These are phyloP conservation scores for Boletus subparvulus DNA, from an alignment of 768 basidiomycete genomes.

Conservation along the genomic window DNA sequence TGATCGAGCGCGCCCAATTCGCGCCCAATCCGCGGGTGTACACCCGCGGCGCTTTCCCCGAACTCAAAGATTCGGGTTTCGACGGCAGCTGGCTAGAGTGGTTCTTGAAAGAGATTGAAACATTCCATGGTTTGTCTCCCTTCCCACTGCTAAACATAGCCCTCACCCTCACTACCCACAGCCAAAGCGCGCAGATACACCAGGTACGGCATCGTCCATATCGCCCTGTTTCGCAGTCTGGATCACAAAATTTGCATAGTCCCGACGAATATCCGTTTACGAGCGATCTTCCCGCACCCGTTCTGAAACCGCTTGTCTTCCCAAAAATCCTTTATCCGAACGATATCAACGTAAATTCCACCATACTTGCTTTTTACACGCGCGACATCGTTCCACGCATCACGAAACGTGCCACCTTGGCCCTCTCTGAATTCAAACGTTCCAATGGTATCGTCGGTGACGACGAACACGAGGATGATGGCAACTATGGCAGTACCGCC, in stretches of 20 bases:
- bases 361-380: slow-evolving; percentile 89
- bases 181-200: slow-evolving; percentile 95
- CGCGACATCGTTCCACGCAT: slow-evolving; percentile 87
- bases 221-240: neutral
- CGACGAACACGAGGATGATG: slow-evolving; percentile 84
- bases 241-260: slow-evolving; percentile 41
- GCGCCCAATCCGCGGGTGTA: slow-evolving; percentile 92
- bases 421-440: slow-evolving; percentile 64
- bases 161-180: slow-evolving; percentile 31
- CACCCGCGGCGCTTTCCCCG: slow-evolving; percentile 71
- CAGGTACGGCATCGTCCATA: slow-evolving; percentile 49
- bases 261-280: slow-evolving; percentile 99
- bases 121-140: slow-evolving; percentile 78
- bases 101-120: slow-evolving; percentile 95
- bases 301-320: slow-evolving; percentile 71
- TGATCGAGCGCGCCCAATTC: slow-evolving; percentile 98
- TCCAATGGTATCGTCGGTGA: slow-evolving; percentile 64
- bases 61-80: slow-evolving; percentile 73
- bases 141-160: neutral
- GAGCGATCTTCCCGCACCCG: slow-evolving; percentile 71
- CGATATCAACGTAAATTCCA: slow-evolving; percentile 79
- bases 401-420: slow-evolving; percentile 65
- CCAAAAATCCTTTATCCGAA: slow-evolving; percentile 79
- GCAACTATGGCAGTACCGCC: slow-evolving; percentile 95
- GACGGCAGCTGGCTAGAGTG: slow-evolving; percentile 93